Evolutionary conservation across 2,329 filamentous ascomycete species (phyloP).

Genomic region (Paecilomyces sp.): DNA sequence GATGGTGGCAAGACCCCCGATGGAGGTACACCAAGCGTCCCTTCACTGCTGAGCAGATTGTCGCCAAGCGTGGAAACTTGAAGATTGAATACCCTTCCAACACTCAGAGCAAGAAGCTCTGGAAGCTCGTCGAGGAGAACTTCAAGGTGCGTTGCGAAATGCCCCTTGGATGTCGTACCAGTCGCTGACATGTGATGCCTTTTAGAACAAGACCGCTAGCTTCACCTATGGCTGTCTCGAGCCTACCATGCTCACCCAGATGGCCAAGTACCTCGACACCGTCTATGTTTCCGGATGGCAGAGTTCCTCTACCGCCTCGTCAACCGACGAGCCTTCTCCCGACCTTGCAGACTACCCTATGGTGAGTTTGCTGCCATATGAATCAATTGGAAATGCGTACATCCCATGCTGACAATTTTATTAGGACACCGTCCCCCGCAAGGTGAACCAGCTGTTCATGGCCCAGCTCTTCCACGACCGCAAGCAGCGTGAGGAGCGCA

Average conservation of each 20-base stretch:
- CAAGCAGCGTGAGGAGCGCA: slow-evolving; percentile 92
- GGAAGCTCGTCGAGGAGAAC: slow-evolving; percentile 77
- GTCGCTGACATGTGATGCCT: not conserved
- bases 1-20: slow-evolving; percentile 88
- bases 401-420: slow-evolving; percentile 7
- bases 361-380: slow-evolving; percentile 41
- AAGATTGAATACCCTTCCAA: slow-evolving; percentile 91
- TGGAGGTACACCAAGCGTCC: slow-evolving; percentile 90
- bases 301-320: slow-evolving; percentile 90
- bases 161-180: not conserved
- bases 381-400: not conserved
- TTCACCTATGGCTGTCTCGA: slow-evolving; percentile 97
- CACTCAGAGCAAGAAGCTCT: slow-evolving; percentile 85
- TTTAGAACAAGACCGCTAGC: slow-evolving; percentile 72
- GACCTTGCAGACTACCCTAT: slow-evolving; percentile 98
- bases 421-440: slow-evolving; percentile 95
- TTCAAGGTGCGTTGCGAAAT: slow-evolving; percentile 59
- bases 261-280: slow-evolving; percentile 98
- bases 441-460: slow-evolving; percentile 95
- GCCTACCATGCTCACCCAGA: slow-evolving; percentile 97
- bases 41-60: slow-evolving; percentile 95
- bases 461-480: slow-evolving; percentile 99
- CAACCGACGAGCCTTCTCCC: slow-evolving; percentile 90
- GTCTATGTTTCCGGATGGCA: slow-evolving; percentile 99
- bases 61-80: slow-evolving; percentile 85